Evolutionary conservation across 768 basidiomycete genomes (phyloP), one percentile per base, ranked within the genome.

Genomic region (Dioszegia aurantiaca): DNA sequence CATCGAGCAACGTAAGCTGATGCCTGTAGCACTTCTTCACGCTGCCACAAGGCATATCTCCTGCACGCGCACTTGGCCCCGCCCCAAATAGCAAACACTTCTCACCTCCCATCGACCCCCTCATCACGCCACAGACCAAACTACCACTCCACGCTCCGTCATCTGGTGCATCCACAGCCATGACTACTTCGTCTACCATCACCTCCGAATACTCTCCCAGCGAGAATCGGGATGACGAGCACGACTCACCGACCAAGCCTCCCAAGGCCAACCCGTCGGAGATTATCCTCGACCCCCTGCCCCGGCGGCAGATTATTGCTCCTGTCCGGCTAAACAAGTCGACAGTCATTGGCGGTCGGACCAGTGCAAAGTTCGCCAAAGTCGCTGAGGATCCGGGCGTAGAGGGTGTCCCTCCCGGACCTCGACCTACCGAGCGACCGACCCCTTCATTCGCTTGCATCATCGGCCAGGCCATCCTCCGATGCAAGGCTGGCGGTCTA

Each of bases 381-480:
- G 64, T 66, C 19, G 70, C 70, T 5, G 68, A 68, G 26, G 70
- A 72, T 52, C 70, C 70, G 12, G 70, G 70, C 26, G 68, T 69
- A 6, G 72, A 76, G 53, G 72, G 72, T 53, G 48, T 95, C 0
- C 93, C 93, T 0, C 83, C 86, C 3, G 90, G 90, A 26, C 90
- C 90, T 1, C 90, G 92, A 71, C 85, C 87, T 12, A 78, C 79
- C 36, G 81, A 81, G 54, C 90, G 92, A 73, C 95, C 95, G 0
- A 84, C 87, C 46, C 83, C 85, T 37, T 92, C 92, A 1, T 98
- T 98, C 69, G 93, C 95, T 4, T 93, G 92, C 1, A 83, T 98
- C 45, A 91, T 98, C 62, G 94, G 94, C 1, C 92, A 94, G 68
- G 93, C 94, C 14, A 85, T 99, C 59, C 80, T 94, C 61, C 87